Evolutionary conservation across 495 filamentous ascomycete genomes (phyloP).

Genomic region (Penicillium ochrochloron): DNA sequence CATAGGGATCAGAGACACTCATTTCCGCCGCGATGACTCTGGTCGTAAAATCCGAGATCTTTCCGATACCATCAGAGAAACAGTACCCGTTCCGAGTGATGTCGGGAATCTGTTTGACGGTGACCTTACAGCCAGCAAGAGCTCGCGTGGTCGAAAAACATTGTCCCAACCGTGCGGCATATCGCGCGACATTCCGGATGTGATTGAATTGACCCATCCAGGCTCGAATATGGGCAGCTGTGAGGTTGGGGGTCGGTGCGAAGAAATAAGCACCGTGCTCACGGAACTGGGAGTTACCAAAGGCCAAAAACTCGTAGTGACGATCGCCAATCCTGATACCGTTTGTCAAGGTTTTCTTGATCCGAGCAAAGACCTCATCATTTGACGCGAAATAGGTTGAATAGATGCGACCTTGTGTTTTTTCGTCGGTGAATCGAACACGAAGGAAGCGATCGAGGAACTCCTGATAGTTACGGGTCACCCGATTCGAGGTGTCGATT

Average conservation of each 20-base stretch:
- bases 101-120: constrained; percentile 59
- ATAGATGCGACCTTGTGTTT: constrained; percentile 62
- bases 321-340: constrained; percentile 83
- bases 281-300: constrained; percentile 93
- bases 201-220: constrained; percentile 90
- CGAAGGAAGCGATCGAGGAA: constrained; percentile 85
- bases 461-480: constrained; percentile 72
- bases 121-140: constrained; percentile 50
- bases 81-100: constrained; percentile 65
- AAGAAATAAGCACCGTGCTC: constrained; percentile 95
- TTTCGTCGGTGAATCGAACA: constrained; percentile 88
- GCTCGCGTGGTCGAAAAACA: constrained; percentile 92
- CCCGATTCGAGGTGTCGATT: constrained; percentile 85
- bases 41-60: constrained; percentile 80
- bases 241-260: constrained; percentile 60
- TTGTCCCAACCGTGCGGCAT: constrained; percentile 86
- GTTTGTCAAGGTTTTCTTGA: constrained; percentile 70
- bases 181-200: constrained; percentile 80
- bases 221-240: constrained; percentile 73
- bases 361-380: constrained; percentile 74
- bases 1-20: constrained; percentile 49
- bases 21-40: constrained; percentile 69
- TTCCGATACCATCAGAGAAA: constrained; percentile 95
- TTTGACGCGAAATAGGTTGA: constrained; percentile 57
- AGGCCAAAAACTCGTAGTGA: constrained; percentile 89